Evolutionary conservation across 805 yeast genomes (phyloP).

Genomic region (Candida koratica): DNA sequence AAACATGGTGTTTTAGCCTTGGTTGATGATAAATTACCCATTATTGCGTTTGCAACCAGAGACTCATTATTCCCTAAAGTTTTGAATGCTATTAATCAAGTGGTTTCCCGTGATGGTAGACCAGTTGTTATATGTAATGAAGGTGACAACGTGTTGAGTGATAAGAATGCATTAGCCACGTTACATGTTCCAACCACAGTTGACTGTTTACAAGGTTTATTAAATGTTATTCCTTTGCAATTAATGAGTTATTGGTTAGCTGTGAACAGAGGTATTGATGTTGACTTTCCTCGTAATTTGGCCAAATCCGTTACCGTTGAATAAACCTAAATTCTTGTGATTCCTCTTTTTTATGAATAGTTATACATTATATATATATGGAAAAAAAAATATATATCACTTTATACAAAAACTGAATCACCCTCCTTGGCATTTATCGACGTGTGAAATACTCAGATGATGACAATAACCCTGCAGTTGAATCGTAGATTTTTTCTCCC

Average conservation of each 20-base stretch:
- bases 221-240: constrained; percentile 92
- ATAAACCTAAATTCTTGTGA: constrained; percentile 28
- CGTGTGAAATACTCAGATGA: constrained; percentile 72
- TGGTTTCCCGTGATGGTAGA: constrained; percentile 94
- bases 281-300: constrained; percentile 97
- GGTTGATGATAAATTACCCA: constrained; percentile 90
- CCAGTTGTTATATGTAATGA: constrained; percentile 89
- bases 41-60: constrained; percentile 92
- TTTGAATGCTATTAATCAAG: constrained; percentile 93
- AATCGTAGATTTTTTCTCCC: constrained; percentile 84
- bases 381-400: constrained; percentile 1
- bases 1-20: constrained; percentile 97
- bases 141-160: constrained; percentile 62
- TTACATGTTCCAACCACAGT: constrained; percentile 93
- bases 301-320: constrained; percentile 98
- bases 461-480: constrained; percentile 63
- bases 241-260: constrained; percentile 97
- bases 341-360: constrained; percentile 6
- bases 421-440: constrained; percentile 24
- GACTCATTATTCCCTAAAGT: constrained; percentile 96
- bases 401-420: constrained; percentile 2
- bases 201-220: constrained; percentile 94
- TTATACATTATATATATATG: constrained; percentile 6
- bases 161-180: constrained; percentile 57
- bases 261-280: constrained; percentile 89